Evolutionary conservation across 2,329 filamentous ascomycete genomes (phyloP), one percentile per base, ranked within the genome.

Genomic region (Colletotrichum tofieldiae): DNA sequence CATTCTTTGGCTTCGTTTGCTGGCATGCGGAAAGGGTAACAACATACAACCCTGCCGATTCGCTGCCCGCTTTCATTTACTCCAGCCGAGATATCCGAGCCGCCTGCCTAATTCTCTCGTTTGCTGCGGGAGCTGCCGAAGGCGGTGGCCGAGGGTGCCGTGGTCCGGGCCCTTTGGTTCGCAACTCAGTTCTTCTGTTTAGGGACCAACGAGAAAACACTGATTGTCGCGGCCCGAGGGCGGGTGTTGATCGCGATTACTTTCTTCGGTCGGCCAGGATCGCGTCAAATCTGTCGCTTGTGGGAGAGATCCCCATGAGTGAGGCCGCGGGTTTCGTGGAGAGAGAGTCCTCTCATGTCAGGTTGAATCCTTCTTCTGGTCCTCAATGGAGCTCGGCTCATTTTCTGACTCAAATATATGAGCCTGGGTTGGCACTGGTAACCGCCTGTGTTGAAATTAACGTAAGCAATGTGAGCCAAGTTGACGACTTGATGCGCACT

Each of bases 31-130:
- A 39, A 14, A 20, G 9, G 29, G 54, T 7, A 39, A 18, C 9
- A 26, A 18, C 4, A 29, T 12, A n/a, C 37, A 8, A n/a, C 20
- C 8, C 43, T 39, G 32, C 23, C 14, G 39, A 20, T 20, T 37
- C 32, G 45, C 32, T 20, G 45, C 35, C 32, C 32, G 45, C 9
- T 32, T 51, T 62, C 20, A 51, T 51, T 37, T 52, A 11, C 41
- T 14, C 66, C 43, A 39, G 66, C 66, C 66, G 66, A 69, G 60
- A 51, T 20, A 69, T 45, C 66, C 66, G 66, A 37, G 49, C 47
- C n/a, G 23, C 32, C 9, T 18, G 23, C 32, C 9, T 18, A 18
- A 23, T 23, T 23, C 32, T 56, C 32, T 37, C 32, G 23, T 56
- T 68, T 47, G 43, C 45, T n/a, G n/a, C 59, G 43, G 26, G 29